Evolutionary conservation across 2,329 filamentous ascomycete genomes (phyloP).

Genomic region (Fusarium liriodendri): DNA sequence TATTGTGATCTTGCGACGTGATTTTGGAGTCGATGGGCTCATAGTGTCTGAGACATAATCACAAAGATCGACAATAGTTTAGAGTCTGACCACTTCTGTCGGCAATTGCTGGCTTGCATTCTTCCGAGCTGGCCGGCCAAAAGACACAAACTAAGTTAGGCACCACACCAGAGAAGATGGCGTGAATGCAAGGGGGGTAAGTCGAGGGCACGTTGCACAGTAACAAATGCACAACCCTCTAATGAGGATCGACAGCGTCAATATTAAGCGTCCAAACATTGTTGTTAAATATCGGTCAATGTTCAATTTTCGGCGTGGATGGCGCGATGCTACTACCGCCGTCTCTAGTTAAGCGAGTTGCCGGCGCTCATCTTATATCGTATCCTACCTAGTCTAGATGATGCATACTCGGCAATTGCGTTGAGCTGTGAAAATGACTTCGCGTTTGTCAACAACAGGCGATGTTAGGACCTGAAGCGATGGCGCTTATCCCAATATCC

Average conservation of each 20-base stretch:
- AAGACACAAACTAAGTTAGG: not conserved
- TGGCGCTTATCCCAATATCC: not conserved
- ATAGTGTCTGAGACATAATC: not conserved
- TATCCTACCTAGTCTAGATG: not conserved
- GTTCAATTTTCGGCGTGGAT: not conserved
- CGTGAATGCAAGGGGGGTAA: not conserved
- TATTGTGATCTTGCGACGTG: not conserved
- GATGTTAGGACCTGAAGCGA: not conserved
- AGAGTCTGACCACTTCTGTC: not conserved
- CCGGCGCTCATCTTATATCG: not conserved
- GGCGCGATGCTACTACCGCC: not conserved
- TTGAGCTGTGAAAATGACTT: not conserved
- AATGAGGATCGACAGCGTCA: not conserved
- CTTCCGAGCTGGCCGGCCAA: not conserved
- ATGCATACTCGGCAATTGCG: not conserved
- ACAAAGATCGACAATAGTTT: not conserved
- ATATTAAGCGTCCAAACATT: not conserved
- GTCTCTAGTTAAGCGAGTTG: not conserved
- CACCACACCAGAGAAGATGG: not conserved
- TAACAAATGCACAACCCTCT: not conserved
- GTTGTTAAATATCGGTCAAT: not conserved
- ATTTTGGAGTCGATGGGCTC: not conserved
- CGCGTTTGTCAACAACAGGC: not conserved
- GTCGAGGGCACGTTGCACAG: not conserved
- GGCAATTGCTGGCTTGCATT: not conserved